These are phyloP conservation scores for Mycena venus DNA, from an alignment of 768 basidiomycete species.

Conservation along the genomic window DNA sequence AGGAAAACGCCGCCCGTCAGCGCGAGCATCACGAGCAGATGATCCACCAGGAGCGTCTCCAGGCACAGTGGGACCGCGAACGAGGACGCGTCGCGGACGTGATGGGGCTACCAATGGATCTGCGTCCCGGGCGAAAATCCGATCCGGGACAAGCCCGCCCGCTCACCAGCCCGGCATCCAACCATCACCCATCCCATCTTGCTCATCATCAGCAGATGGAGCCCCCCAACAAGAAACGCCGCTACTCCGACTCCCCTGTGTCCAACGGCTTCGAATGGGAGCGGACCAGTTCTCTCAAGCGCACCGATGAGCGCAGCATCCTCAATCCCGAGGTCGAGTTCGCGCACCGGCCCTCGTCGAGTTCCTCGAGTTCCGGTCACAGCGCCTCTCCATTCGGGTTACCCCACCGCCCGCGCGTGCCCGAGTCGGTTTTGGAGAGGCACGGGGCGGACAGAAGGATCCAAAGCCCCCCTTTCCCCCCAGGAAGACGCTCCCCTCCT, in stretches of 20 bases:
- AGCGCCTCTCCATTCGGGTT: conserved; percentile 25
- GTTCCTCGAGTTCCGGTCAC: conserved; percentile 15
- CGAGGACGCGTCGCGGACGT: conserved; percentile 6
- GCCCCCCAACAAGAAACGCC: conserved; percentile 55
- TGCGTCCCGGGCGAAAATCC: conserved; percentile 37
- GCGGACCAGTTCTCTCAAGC: conserved; percentile 36
- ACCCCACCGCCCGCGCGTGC: conserved; percentile 15
- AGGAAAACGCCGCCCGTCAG: conserved; percentile 25
- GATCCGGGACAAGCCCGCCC: conserved; percentile 32
- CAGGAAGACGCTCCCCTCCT: conserved; percentile 58
- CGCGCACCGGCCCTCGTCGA: conserved; percentile 9
- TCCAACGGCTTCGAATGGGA: conserved; percentile 19
- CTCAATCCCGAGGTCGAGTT: conserved; percentile 26
- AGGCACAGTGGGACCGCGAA: conserved; percentile 29
- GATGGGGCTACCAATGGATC: conserved; percentile 7
- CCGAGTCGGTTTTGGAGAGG: conserved; percentile 14
- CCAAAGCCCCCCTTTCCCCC: conserved; percentile 28
- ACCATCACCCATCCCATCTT: conserved; percentile 14
- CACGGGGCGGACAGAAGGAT: conserved; percentile 15
- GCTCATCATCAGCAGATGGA: conserved; percentile 27
- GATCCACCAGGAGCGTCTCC: conserved; percentile 38
- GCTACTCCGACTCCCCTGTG: conserved; percentile 55
- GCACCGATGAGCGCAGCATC: conserved; percentile 29
- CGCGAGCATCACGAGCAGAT: conserved; percentile 38
- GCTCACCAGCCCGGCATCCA: conserved; percentile 27